Evolutionary conservation across 305 asterid species (phyloP).

Genomic region (Caryopteris hybrid): DNA sequence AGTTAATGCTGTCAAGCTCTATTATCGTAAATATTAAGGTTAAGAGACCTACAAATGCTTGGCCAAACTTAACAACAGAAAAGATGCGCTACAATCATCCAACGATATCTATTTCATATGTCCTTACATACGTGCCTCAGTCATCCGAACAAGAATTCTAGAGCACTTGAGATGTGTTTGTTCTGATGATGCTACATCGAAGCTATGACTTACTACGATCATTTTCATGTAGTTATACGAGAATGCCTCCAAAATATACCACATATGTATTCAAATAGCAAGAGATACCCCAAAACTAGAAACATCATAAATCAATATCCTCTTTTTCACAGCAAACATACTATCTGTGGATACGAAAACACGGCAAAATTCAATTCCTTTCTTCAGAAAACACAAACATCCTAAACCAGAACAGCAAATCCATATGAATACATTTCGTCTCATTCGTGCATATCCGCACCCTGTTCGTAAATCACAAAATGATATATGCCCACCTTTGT

Average conservation of each 20-base stretch:
- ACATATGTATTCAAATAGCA: neutral
- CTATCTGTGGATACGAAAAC: neutral
- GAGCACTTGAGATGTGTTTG: neutral
- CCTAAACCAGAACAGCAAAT: neutral
- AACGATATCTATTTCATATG: neutral
- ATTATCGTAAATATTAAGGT: neutral
- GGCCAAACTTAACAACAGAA: neutral
- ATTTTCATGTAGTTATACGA: neutral
- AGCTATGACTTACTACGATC: neutral
- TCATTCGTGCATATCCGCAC: neutral
- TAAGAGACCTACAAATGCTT: neutral
- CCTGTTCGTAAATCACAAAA: neutral
- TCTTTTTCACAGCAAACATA: neutral
- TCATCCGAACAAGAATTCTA: neutral
- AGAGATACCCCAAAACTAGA: neutral
- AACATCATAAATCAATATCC: slow-evolving; percentile 4
- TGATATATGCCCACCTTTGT: neutral
- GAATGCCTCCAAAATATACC: neutral
- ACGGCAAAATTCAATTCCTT: neutral
- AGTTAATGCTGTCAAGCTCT: neutral
- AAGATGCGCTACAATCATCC: neutral
- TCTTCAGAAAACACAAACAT: neutral
- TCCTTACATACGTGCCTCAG: neutral
- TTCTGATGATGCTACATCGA: neutral
- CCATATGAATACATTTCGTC: neutral